Evolutionary conservation across 73 alveolate species (phyloP).

Genomic region (Stentor coeruleus): DNA sequence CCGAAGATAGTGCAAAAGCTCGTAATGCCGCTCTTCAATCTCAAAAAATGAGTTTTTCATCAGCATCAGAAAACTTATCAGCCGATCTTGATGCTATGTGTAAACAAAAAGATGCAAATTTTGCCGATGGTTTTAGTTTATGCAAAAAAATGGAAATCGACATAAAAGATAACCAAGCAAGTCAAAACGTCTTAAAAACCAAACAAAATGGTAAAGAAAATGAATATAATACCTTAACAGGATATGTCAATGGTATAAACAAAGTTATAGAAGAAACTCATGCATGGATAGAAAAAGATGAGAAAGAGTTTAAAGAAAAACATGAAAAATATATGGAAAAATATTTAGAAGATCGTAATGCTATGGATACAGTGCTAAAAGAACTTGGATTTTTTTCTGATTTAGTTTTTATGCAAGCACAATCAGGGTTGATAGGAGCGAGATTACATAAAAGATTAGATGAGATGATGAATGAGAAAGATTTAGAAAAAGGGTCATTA

Average conservation of each 20-base stretch:
- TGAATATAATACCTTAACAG: not conserved
- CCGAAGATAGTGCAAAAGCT: conserved; percentile 8
- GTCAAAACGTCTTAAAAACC: not conserved
- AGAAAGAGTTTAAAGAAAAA: not conserved
- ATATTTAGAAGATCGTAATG: not conserved
- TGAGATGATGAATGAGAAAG: conserved; percentile 13
- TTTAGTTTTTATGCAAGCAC: conserved; percentile 6
- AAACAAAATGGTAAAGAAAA: not conserved
- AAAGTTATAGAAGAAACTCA: conserved; percentile 3
- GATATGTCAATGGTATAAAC: not conserved
- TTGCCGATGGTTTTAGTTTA: not conserved
- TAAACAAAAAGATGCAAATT: not conserved
- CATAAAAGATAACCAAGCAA: not conserved
- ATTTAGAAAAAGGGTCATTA: conserved; percentile 2
- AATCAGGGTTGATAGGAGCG: not conserved
- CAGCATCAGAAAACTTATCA: not conserved
- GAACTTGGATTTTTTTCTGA: conserved; percentile 7
- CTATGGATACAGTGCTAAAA: not conserved
- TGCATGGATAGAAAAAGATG: not conserved
- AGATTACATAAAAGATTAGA: not conserved
- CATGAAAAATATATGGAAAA: not conserved
- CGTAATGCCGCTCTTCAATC: not conserved
- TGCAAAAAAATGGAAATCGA: not conserved
- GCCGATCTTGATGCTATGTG: not conserved
- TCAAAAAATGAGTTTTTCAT: not conserved